Percentiles rank a stretch among this genome's conserved stretches.
These are phyloP conservation scores for Trebouxia sp. DNA, from an alignment of 139 green algal species.

Conservation along the genomic window DNA sequence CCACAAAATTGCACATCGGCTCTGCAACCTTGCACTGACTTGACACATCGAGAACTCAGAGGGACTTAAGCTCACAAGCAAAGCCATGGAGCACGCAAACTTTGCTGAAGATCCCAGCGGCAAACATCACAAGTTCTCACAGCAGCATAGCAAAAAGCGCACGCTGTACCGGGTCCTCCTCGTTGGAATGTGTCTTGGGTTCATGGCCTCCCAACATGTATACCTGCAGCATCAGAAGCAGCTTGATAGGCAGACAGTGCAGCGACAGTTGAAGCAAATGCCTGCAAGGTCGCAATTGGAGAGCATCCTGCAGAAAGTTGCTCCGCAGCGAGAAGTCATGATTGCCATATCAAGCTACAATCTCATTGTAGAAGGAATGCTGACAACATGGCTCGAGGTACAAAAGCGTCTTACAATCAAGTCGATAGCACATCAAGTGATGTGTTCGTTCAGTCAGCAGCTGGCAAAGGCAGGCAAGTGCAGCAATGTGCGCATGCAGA, in stretches of 20 bases:
- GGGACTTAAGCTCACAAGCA: too few species aligned
- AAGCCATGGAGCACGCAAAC: background rate
- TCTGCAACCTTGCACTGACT: too few species aligned
- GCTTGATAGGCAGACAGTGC: background rate
- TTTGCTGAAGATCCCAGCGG: background rate
- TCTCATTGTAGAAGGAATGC: slow-evolving; percentile 62
- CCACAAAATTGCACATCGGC: too few species aligned
- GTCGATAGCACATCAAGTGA: background rate
- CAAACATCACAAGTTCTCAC: background rate
- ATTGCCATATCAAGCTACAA: slow-evolving; percentile 91
- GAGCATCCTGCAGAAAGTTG: background rate
- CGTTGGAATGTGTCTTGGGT: background rate
- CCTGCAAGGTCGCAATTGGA: background rate
- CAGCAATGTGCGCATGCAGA: too few species aligned
- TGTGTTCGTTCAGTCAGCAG: too few species aligned
- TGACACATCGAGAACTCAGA: too few species aligned
- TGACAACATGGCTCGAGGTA: slow-evolving; percentile 69
- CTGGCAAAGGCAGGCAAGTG: too few species aligned
- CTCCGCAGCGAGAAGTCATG: slow-evolving; percentile 74
- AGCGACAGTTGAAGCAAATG: background rate
- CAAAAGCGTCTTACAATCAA: too few species aligned
- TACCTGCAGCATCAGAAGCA: slow-evolving; percentile 8
- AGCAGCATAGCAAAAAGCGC: background rate
- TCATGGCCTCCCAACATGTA: background rate
- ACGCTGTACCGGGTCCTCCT: background rate